phyloP scores from a whole-genome alignment of 495 filamentous ascomycete genomes.

The Penicillium arizonense region DNA sequence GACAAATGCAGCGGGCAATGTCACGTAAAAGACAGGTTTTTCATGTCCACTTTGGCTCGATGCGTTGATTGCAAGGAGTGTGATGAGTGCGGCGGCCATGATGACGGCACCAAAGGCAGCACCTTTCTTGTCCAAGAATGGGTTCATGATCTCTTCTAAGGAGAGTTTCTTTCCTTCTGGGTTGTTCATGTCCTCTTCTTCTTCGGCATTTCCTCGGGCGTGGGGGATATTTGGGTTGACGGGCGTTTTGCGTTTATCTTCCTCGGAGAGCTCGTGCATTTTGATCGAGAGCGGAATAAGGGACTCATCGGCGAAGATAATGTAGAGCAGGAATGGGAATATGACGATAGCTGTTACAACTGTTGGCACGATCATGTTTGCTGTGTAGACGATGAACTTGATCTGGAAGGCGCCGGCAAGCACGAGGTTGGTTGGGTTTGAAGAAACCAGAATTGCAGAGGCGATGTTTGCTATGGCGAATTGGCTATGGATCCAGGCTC shows the following conservation, averaged over 20 bases:
- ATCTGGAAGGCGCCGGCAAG: slow-evolving; percentile 65
- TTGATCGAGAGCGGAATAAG: slow-evolving; percentile 62
- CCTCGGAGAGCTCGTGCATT: slow-evolving; percentile 61
- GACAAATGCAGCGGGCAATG: slow-evolving; percentile 59
- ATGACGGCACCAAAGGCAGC: slow-evolving; percentile 58
- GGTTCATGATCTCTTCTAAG: slow-evolving; percentile 69
- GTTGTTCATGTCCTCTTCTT: slow-evolving; percentile 44
- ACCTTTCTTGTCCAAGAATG: slow-evolving; percentile 61
- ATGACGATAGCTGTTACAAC: slow-evolving; percentile 59
- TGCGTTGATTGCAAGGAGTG: slow-evolving; percentile 59
- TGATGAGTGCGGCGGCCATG: slow-evolving; percentile 60
- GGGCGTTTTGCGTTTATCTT: slow-evolving; percentile 48
- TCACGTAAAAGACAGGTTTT: slow-evolving; percentile 57
- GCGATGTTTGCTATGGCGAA: slow-evolving; percentile 67
- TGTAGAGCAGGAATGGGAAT: slow-evolving; percentile 62
- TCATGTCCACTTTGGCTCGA: slow-evolving; percentile 31
- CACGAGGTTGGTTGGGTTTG: slow-evolving; percentile 72
- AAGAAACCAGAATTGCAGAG: slow-evolving; percentile 67
- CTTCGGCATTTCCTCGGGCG: slow-evolving; percentile 53
- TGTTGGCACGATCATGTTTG: slow-evolving; percentile 68
- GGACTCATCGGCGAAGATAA: slow-evolving; percentile 58
- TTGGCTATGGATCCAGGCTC: slow-evolving; percentile 68
- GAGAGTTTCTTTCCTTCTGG: slow-evolving; percentile 47
- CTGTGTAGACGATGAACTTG: slow-evolving; percentile 65
- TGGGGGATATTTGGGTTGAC: slow-evolving; percentile 68